These are phyloP conservation scores for Backusella westeae DNA, from an alignment of 192 early-diverging fungal species.

Conservation along the genomic window DNA sequence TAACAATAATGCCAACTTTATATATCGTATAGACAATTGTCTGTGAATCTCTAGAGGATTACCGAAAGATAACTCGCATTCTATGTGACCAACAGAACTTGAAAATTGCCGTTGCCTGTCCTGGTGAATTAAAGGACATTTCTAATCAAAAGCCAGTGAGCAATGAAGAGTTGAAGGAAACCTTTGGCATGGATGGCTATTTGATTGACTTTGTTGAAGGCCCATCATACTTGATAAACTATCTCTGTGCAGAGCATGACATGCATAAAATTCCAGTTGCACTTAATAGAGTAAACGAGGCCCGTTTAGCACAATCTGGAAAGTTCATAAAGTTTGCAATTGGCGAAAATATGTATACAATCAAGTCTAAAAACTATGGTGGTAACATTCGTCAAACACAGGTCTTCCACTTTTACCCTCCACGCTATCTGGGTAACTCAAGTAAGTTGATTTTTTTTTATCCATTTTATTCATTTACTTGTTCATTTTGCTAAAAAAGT, in stretches of 20 bases:
- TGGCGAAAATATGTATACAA: conserved; percentile 20
- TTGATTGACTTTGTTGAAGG: conserved; percentile 75
- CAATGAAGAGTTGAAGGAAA: conserved; percentile 29
- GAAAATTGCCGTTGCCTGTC: conserved; percentile 61
- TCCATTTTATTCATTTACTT: background rate
- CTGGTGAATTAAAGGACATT: conserved; percentile 26
- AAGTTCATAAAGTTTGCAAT: conserved; percentile 26
- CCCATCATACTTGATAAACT: conserved; percentile 57
- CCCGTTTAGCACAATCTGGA: conserved; percentile 9
- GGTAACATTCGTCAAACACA: conserved; percentile 16
- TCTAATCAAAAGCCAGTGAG: conserved; percentile 34
- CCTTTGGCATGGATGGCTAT: conserved; percentile 70
- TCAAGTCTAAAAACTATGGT: conserved; percentile 36
- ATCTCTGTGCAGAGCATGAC: conserved; percentile 58
- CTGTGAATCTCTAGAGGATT: conserved; percentile 76
- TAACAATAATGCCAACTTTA: background rate
- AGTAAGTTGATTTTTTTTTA: conserved; percentile 15
- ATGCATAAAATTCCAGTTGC: conserved; percentile 57
- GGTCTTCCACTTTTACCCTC: conserved; percentile 14
- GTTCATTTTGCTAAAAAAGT: background rate
- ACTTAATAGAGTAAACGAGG: background rate
- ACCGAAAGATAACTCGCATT: conserved; percentile 62
- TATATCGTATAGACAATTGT: conserved; percentile 68
- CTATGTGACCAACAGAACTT: conserved; percentile 59
- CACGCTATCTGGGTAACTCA: conserved; percentile 20